phyloP scores from a whole-genome alignment of 2,329 filamentous ascomycete species.

The Podosphaera xanthii region DNA sequence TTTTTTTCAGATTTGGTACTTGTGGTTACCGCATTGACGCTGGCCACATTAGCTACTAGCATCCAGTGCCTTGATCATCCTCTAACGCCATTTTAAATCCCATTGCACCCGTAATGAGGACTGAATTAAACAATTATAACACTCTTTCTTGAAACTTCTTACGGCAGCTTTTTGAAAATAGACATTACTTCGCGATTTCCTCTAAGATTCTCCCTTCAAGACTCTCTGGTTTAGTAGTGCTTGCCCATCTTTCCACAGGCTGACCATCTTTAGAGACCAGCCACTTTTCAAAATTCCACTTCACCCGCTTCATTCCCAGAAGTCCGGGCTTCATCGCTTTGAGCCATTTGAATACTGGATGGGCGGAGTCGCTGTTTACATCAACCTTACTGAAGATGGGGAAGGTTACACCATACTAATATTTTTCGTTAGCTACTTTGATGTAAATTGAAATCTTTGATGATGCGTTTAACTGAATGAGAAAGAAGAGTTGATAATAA shows the following conservation, averaged over 20 bases:
- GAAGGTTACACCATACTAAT: constrained; percentile 9
- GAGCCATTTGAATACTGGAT: constrained; percentile 59
- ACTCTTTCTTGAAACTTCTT: too few species aligned
- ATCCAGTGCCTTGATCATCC: too few species aligned
- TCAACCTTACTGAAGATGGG: constrained; percentile 55
- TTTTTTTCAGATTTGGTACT: too few species aligned
- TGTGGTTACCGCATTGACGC: too few species aligned
- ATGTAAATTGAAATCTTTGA: background rate
- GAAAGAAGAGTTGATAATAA: constrained; percentile 19
- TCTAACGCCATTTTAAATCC: too few species aligned
- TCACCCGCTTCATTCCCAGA: constrained; percentile 71
- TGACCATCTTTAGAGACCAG: constrained; percentile 65
- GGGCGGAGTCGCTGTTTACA: constrained; percentile 69
- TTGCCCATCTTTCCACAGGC: constrained; percentile 72
- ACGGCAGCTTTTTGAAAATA: too few species aligned
- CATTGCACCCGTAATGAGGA: too few species aligned
- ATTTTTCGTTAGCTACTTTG: background rate
- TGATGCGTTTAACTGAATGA: background rate
- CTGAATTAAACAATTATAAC: too few species aligned
- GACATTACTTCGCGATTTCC: constrained; percentile 22
- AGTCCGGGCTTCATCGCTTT: constrained; percentile 56
- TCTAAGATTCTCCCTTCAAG: constrained; percentile 55
- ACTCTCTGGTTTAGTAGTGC: constrained; percentile 62
- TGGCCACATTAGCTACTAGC: too few species aligned
- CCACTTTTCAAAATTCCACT: constrained; percentile 99